Evolutionary conservation across 805 yeast species (phyloP).

Genomic region (Kodamaea fukazawae): DNA sequence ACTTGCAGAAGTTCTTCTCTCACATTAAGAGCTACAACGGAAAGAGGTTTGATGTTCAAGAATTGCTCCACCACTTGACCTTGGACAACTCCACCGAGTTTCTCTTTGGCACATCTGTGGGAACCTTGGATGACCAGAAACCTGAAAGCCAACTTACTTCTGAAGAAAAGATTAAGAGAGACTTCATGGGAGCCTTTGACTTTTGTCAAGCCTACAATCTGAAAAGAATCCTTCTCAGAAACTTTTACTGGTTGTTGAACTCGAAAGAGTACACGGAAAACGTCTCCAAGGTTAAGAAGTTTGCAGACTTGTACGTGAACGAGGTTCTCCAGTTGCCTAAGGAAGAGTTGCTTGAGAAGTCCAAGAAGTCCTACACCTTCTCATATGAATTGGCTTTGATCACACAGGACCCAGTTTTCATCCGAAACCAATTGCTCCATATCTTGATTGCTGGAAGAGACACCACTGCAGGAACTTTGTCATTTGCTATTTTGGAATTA

Average conservation of each 20-base stretch:
- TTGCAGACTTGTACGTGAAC: conserved; percentile 40
- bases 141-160: conserved; percentile 5
- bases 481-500: conserved; percentile 45
- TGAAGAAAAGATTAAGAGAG: conserved; percentile 29
- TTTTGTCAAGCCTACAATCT: conserved; percentile 30
- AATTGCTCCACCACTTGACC: conserved; percentile 36
- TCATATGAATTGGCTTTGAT: conserved; percentile 47
- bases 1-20: conserved; percentile 33
- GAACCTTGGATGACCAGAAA: conserved; percentile 27
- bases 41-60: conserved; percentile 34
- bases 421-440: conserved; percentile 51
- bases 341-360: conserved; percentile 28
- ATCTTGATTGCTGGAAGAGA: conserved; percentile 55
- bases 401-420: conserved; percentile 44
- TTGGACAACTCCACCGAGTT: conserved; percentile 42
- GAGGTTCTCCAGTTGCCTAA: conserved; percentile 32
- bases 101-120: conserved; percentile 40
- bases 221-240: conserved; percentile 19
- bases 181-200: conserved; percentile 36
- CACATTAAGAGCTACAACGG: conserved; percentile 30
- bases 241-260: conserved; percentile 17
- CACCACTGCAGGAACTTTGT: conserved; percentile 51
- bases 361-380: conserved; percentile 43
- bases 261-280: conserved; percentile 15
- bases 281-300: conserved; percentile 24